Base-by-base conservation (phyloP, 2,329 filamentous ascomycete genomes). In the Fonsecaea multimorphosa region DNA sequence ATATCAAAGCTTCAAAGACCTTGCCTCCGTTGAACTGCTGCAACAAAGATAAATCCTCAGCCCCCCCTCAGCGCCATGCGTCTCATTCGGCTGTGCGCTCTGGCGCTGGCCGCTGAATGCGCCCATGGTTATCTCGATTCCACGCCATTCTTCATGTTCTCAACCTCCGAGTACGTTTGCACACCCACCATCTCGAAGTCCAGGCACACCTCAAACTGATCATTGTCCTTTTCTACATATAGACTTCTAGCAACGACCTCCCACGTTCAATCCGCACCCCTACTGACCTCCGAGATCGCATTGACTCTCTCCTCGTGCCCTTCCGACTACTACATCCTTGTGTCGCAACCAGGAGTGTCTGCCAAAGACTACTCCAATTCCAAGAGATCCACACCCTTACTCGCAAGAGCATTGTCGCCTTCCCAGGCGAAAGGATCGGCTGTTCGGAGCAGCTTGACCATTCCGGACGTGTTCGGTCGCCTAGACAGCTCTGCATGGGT, bases 141-240 rank as follows among this genome's bases (percentile, higher is more conserved):
- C 1, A 93, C 92, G 61, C 94, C 95, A 19, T 95, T 97, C 78
- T 86, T 97, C 76, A 81, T 97, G 71, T 89, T 96, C 77, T 97
- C 94, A 34, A 94, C 90, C 53, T 86, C 90, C 68, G 83, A 89
- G 93, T 97, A 89, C 74, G 31, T 22, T 52, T n/a, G n/a, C n/a
- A 32, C 34, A 31, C 62, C 36, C 52, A n/a, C 52, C 51, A 12
- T 61, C 66, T n/a, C n/a, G n/a, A 61, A 55, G 24, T 31, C 44
- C 40, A 27, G 36, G 38, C 34, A 61, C 19, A 22, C 9, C 19
- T 32, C 38, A 32, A n/a, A 60, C 64, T 65, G 38, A 66, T 32
- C 46, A 55, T 36, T 34, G 8, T 60, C 31, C 24, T 7, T 34
- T 27, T 27, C 8, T 34, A 54, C 31, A 53, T 60, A 64, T 63